Percentiles rank a stretch among this genome's conserved stretches.
Conservation (phyloP, 169 alveolate genomes). For the Theileria annulata region DNA sequence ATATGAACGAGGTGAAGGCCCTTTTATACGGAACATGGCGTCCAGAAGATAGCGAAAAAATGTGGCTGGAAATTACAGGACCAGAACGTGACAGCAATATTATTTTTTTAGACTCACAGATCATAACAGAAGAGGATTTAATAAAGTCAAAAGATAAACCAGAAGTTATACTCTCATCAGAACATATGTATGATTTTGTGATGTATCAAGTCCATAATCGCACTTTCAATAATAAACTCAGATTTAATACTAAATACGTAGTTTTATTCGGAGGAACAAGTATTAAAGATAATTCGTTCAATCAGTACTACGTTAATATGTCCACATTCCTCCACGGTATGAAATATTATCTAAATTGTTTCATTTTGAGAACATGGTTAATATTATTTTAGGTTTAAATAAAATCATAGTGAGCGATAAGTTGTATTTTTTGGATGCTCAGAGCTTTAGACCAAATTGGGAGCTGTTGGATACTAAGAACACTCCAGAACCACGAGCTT, state of each 20-base stretch:
- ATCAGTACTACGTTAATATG: not conserved
- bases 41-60: conserved; percentile 36
- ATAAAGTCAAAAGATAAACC: not conserved
- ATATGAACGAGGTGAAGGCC: conserved; percentile 42
- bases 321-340: not conserved
- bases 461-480: conserved; percentile 9
- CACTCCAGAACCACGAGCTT: conserved; percentile 57
- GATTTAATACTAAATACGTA: conserved; percentile 3
- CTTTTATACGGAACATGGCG: conserved; percentile 58
- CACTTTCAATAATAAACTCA: conserved; percentile 1
- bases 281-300: not conserved
- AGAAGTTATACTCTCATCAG: conserved; percentile 4
- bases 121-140: conserved; percentile 24
- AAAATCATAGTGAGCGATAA: conserved; percentile 44
- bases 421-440: conserved; percentile 5
- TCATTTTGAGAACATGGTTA: no score
- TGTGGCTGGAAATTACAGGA: conserved; percentile 42
- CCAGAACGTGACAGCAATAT: conserved; percentile 3
- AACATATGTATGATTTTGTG: conserved; percentile 22
- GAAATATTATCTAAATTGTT: not conserved
- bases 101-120: not conserved
- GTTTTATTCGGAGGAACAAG: conserved; percentile 30
- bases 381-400: conserved; percentile 1
- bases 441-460: conserved; percentile 19
- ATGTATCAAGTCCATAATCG: conserved; percentile 14